Base-by-base conservation (phyloP, 805 yeast species). In the Ogataea zsoltii region DNA sequence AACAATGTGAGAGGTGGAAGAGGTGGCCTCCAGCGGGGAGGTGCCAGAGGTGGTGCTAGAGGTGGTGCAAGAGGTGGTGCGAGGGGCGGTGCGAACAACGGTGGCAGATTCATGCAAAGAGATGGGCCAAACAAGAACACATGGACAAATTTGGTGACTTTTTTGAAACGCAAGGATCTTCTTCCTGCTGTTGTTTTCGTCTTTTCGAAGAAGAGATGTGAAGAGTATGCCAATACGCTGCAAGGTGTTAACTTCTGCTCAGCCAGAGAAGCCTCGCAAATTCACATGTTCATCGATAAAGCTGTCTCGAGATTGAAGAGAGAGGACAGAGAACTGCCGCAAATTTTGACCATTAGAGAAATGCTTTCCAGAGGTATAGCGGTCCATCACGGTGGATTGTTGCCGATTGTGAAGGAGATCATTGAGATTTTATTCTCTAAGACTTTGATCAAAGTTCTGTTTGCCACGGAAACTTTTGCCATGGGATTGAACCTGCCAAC, bases 401-500 rank as follows among this genome's bases (percentile, higher is more conserved):
- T 91, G 46, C 98, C 98, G 0, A 91, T 91, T 32, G 95, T 91
- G 21, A 91, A 91, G 59, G 98, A 91, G 61, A 81, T 89, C 37
- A 91, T 91, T 52, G 99, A 94, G 66, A 91, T 94, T 45, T 68
- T 94, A 38, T 94, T 94, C 69, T 83, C 97, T 0, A 84, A 80
- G 55, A 83, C 96, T 0, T 72, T 92, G 41, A 87, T 94, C 35
- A 91, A 90, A 64, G 94, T 92, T 1, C 70, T 94, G 42, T 94
- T 94, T 70, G 98, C 99, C 0, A 94, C 99, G 0, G 99, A 94
- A 66, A 94, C 99, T 0, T 92, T 94, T 74, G 98, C 99, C 6
- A 94, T 94, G 98, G 99, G 99, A 12, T 77, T 94, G 62, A 94
- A 94, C 62, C 72, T 94, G 60, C 99, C 99, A 11, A 92, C 99